phyloP scores from a whole-genome alignment of 148 eudicot genomes.

The Fallopia convolvulus region DNA sequence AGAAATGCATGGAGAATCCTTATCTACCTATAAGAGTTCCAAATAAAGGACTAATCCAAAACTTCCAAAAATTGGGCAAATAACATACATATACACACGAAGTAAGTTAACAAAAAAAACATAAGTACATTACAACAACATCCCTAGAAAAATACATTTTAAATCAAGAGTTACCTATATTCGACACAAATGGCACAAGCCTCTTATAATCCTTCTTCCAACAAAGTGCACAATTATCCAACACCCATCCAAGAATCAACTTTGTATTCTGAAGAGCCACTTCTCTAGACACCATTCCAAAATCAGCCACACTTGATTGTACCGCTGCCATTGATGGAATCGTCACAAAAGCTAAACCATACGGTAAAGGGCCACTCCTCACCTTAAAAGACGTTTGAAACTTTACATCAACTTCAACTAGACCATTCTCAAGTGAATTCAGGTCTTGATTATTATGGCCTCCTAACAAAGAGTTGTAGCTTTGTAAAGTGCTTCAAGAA shows the following conservation, averaged over 20 bases:
- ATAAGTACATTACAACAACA: background rate
- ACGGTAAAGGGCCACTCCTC: conserved; percentile 75
- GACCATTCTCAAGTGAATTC: conserved; percentile 53
- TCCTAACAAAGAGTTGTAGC: conserved; percentile 76
- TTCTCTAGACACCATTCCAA: conserved; percentile 69
- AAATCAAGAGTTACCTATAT: conserved; percentile 41
- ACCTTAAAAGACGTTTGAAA: conserved; percentile 83
- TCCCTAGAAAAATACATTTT: background rate
- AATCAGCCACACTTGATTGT: conserved; percentile 33
- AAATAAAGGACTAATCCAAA: conserved; percentile 5
- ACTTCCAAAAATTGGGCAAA: conserved; percentile 4
- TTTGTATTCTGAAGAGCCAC: conserved; percentile 83
- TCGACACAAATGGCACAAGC: conserved; percentile 83
- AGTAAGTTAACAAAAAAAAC: background rate
- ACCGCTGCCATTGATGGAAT: conserved; percentile 27
- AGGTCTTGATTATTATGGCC: conserved; percentile 62
- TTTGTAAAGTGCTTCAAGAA: conserved; percentile 95
- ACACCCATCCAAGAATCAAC: conserved; percentile 73
- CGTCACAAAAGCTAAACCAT: conserved; percentile 52
- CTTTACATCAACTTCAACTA: conserved; percentile 64
- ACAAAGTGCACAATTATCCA: conserved; percentile 83
- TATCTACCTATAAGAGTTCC: background rate
- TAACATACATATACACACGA: no score
- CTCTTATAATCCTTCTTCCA: conserved; percentile 81
- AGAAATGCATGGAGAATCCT: background rate